Conservation (phyloP, 2,329 filamentous ascomycete genomes). For the Sporothrix variecibatus region DNA sequence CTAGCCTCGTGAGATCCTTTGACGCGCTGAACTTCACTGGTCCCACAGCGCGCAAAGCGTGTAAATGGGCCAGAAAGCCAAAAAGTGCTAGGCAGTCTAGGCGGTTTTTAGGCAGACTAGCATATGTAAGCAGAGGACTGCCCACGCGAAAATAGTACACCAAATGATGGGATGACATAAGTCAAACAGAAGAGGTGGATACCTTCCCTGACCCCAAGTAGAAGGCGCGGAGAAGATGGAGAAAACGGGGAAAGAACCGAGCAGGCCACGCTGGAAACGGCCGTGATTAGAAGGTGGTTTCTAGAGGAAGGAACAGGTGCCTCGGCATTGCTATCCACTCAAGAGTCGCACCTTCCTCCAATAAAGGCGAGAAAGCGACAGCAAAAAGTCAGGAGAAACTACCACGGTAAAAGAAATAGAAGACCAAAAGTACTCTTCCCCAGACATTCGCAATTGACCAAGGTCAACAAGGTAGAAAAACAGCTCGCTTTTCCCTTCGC, state of each 20-base stretch:
- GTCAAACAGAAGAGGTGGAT: not conserved
- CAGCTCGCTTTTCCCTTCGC: not conserved
- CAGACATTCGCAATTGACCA: not conserved
- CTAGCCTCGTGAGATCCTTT: not conserved
- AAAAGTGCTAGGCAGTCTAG: no score
- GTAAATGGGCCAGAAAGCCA: not conserved
- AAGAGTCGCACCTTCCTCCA: not conserved
- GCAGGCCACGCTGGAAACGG: not conserved
- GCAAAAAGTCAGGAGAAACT: not conserved
- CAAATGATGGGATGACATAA: not conserved
- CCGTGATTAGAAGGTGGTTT: not conserved
- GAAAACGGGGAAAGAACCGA: conserved; percentile 8
- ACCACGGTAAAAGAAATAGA: not conserved
- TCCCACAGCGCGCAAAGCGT: not conserved
- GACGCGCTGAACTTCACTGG: not conserved
- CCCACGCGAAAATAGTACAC: not conserved
- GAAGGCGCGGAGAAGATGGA: conserved; percentile 11
- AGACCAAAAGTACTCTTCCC: not conserved
- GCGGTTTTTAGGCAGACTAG: not conserved
- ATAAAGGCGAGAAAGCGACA: not conserved
- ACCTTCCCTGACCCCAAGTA: not conserved
- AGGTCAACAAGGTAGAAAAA: not conserved
- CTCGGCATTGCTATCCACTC: not conserved
- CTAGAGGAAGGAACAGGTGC: not conserved
- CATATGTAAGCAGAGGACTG: not conserved